Evolutionary conservation across 495 filamentous ascomycete species (phyloP), one percentile per base, ranked within the genome.

Genomic region (Evansstolkia leycettana): DNA sequence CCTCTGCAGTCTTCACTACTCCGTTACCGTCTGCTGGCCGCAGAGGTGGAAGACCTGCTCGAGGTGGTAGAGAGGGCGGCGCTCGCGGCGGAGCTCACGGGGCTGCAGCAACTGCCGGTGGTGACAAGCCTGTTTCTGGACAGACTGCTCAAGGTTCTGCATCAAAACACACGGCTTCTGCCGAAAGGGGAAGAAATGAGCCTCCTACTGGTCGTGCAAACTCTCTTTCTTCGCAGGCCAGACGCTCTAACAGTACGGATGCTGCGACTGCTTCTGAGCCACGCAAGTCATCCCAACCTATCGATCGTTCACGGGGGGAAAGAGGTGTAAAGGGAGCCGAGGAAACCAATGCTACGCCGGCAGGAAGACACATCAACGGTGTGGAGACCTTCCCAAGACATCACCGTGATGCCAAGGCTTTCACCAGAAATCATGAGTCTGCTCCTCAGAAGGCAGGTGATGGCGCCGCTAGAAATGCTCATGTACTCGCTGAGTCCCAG

Each of bases 1-100:
- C 82, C 2, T 78, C 67, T 28, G 80, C 86, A 16, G 72, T 79
- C n/a, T 94, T 89, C 56, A 78, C 78, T 51, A 94, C 86, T 0
- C 81, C 76, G 5, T 49, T 92, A 24, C 83, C 84, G 5, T 50
- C 68, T n/a, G 62, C 66, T 38, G 70, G 69, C 29, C 72, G 75
- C 10, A 68, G 81, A 53, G 76, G 73, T 41, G 73, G 70, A 39
- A 66, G 64, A 52, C 58, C 54, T 42, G 55, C 58, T 33, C 69
- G 68, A 31, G 75, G 73, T 48, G 62, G 68, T 37, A 50, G 71
- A 24, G 71, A 72, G 20, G 64, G 64, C 40, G 70, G 69, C 24
- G 52, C 68, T 30, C 70, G 80, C 37, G 74, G 70, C 28, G 57
- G 55, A 20, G 33, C 63, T 20, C 55, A 61, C 37, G 69, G 62